Base-by-base conservation (phyloP, 768 basidiomycete species). In the Crassisporium funariophilum region DNA sequence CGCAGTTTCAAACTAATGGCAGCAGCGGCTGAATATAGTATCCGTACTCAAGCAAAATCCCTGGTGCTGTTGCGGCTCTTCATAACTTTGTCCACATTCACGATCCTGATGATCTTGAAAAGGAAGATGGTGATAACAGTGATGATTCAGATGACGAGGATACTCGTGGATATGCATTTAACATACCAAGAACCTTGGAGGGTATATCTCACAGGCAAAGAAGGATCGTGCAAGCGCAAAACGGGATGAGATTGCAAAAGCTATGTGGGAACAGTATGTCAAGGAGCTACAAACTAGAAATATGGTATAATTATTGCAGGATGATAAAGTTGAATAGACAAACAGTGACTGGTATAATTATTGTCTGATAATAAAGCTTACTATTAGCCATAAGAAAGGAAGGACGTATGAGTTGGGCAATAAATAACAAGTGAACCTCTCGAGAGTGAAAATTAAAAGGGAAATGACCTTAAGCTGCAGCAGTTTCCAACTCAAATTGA, bases 71-170 rank as follows among this genome's bases (percentile, higher is more conserved):
- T 19, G 50, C 46, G 23, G 54, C 54, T 2, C 13, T 66, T 9
- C 65, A 66, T 41, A 65, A 65, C 39, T 66, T 61, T 39, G 57
- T 64, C n/a, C 41, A 23, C 4, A 48, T 50, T 27, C 56, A 56
- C 44, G 59, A 62, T 51, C 62, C 61, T 13, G 21, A 49, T 21
- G 51, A 59, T 38, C 12, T 42, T n/a, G 41, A 29, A 16, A 36
- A 46, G 21, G 52, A 41, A 15, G 43, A 54, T 31, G 29, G 29
- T 5, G 5, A 31, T 31, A 31, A 31, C 27, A 29, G 27, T 2
- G 43, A 42, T 35, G 39, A 46, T 35, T n/a, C 22, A 4, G 38
- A 43, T 27, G 34, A 46, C 36, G 44, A 37, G 20, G 33, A 41
- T 12, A 19, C 16, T 35, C 5, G 25, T 13, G 11, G 21, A 2